These are phyloP conservation scores for Lepraria neglecta DNA, from an alignment of 495 filamentous ascomycete species.

Conservation along the genomic window DNA sequence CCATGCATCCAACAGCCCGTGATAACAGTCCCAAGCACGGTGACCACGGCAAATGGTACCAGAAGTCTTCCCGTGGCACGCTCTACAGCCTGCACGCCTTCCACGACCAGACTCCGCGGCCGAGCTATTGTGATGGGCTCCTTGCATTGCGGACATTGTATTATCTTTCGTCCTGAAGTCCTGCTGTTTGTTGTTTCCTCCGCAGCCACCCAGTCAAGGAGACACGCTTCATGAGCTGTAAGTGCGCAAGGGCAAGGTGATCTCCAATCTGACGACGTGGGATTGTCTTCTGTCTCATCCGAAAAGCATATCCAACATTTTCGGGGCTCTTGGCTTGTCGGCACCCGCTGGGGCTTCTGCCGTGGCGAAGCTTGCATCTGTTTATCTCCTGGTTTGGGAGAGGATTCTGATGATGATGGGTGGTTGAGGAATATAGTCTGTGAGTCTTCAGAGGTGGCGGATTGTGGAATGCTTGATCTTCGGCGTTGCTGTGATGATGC, in stretches of 20 bases:
- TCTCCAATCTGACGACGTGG: slow-evolving; percentile 66
- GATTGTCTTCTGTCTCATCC: slow-evolving; percentile 70
- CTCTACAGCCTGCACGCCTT: slow-evolving; percentile 50
- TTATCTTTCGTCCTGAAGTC: slow-evolving; percentile 45
- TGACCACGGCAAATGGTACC: slow-evolving; percentile 51
- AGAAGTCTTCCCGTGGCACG: slow-evolving; percentile 50
- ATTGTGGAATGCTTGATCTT: slow-evolving; percentile 27
- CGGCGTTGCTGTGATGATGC: slow-evolving; percentile 21
- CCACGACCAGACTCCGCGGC: slow-evolving; percentile 61
- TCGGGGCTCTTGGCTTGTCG: slow-evolving; percentile 44
- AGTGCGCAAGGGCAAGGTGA: slow-evolving; percentile 84
- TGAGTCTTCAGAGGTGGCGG: slow-evolving; percentile 34
- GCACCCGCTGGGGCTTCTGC: slow-evolving; percentile 13
- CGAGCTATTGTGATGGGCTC: slow-evolving; percentile 66
- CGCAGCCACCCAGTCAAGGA: slow-evolving; percentile 86
- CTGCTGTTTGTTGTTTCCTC: slow-evolving; percentile 58
- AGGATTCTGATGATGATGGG: slow-evolving; percentile 28
- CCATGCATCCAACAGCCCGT: slow-evolving; percentile 54
- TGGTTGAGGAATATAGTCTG: slow-evolving; percentile 43
- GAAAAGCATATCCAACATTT: slow-evolving; percentile 93
- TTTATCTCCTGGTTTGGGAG: slow-evolving; percentile 21
- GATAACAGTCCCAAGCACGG: slow-evolving; percentile 48
- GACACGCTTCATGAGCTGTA: slow-evolving; percentile 82
- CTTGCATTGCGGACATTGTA: slow-evolving; percentile 86
- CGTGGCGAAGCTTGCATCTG: slow-evolving; percentile 21